phyloP scores from a whole-genome alignment of 2,329 filamentous ascomycete genomes.

The Pleochaeta shiraiana region DNA sequence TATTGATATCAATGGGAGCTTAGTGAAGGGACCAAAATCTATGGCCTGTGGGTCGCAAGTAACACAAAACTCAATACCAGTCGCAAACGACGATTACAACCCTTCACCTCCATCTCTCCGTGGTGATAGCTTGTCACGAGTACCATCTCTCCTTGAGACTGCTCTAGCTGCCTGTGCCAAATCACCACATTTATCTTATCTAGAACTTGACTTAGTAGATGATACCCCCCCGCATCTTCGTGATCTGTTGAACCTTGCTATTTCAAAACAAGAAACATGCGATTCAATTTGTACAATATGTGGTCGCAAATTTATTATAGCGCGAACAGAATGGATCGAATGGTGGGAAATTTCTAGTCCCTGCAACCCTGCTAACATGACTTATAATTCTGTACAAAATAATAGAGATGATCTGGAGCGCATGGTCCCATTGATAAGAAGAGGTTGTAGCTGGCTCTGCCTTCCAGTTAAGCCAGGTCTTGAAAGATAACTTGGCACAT shows the following conservation, averaged over 20 bases:
- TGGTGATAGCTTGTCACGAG: constrained; percentile 10
- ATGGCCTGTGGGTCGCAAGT: constrained; percentile 5
- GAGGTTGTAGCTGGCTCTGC: constrained; percentile 19
- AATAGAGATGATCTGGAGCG: constrained; percentile 17
- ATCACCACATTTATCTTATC: constrained; percentile 8
- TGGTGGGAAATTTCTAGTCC: constrained; percentile 28
- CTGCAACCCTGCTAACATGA: constrained; percentile 10
- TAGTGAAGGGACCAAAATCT: constrained; percentile 15
- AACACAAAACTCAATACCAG: constrained; percentile 7
- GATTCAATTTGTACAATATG: constrained; percentile 31
- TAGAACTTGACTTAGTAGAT: constrained; percentile 10
- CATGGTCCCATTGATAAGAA: constrained; percentile 18
- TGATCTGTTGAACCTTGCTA: constrained; percentile 9
- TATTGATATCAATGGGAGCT: constrained; percentile 13
- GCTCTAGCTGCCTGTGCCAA: constrained; percentile 12
- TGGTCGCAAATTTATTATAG: constrained; percentile 25
- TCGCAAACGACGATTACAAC: constrained; percentile 8
- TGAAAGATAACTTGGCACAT: too few species aligned
- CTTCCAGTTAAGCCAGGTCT: constrained; percentile 11
- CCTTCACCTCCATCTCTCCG: constrained; percentile 10
- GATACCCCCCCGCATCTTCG: constrained; percentile 11
- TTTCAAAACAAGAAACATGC: constrained; percentile 26
- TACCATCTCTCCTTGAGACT: constrained; percentile 17
- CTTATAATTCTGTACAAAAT: constrained; percentile 12
- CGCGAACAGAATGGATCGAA: constrained; percentile 37